Base-by-base conservation (phyloP, 768 basidiomycete genomes). In the Leccinum sublutescens region DNA sequence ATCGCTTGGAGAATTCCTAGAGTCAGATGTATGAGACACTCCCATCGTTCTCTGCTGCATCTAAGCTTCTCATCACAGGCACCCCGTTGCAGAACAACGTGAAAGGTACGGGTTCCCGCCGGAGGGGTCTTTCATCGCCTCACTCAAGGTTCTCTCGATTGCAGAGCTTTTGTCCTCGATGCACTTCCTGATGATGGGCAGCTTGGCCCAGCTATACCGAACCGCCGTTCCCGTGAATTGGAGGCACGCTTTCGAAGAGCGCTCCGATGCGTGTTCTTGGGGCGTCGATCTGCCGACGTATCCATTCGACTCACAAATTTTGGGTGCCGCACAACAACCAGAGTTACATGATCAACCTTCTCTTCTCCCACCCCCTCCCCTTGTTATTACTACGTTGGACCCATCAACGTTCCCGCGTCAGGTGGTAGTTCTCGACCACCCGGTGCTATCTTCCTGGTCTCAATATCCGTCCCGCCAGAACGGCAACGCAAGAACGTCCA, bases 1-100 rank as follows among this genome's bases (percentile, higher is more conserved):
- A 99, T 77, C 92, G 97, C 15, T 75, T 99, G 65, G 98, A 99
- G 81, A 98, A 99, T 75, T 93, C 91, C 57, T 97, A 98, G 74
- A 93, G 92, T 66, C 95, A 98, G 77, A 74, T 99, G 55, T 98
- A 98, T 74, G 94, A 98, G 71, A 95, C 95, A 25, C 25, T 25
- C 25, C 25, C 25, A 25, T 25, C 25, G 25, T 25, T 25, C 25
- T 25, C 25, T 25, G 25, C 25, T 25, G 25, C 25, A 25, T 25
- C 25, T 25, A 25, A 25, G 25, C 25, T 25, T 25, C 25, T 25
- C 25, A 25, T 25, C 25, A 25, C 25, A 25, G 25, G 25, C 25
- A 25, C 25, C 25, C 25, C 25, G 25, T 25, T 25, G 25, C 25
- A 25, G 25, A 25, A 25, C 25, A 25, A 25, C 25, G 25, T 25